These are phyloP conservation scores for Sequoia sempervirens DNA, from an alignment of 75 land plant genomes.

Conservation along the genomic window DNA sequence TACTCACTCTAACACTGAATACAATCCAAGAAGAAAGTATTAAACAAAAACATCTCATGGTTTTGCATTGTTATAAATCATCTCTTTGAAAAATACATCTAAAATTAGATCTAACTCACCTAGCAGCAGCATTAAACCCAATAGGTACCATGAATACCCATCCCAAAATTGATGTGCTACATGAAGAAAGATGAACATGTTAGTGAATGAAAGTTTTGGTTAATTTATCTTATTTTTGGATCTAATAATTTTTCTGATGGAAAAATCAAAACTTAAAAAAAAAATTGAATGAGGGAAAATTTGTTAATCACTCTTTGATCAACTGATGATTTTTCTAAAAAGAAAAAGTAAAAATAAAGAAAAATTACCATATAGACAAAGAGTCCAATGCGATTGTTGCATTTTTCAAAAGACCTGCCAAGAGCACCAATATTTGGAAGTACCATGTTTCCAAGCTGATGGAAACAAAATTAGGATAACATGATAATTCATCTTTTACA, in stretches of 20 bases:
- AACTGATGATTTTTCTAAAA: not conserved
- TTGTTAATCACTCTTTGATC: not conserved
- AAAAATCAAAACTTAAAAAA: too few relatives aligned
- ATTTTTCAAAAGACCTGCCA: constrained; percentile 46
- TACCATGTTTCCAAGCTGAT: constrained; percentile 65
- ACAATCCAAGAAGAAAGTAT: not conserved
- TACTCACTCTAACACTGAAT: constrained; percentile 49
- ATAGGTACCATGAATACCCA: constrained; percentile 67
- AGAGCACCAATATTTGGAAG: constrained; percentile 45
- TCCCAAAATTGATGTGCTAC: constrained; percentile 50
- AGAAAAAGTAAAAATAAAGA: not conserved
- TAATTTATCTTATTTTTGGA: too few relatives aligned
- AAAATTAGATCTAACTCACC: constrained; percentile 22
- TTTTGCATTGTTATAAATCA: not conserved
- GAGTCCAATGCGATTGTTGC: constrained; percentile 47
- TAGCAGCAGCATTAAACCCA: constrained; percentile 75
- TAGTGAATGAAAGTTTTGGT: not conserved
- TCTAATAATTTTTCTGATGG: not conserved
- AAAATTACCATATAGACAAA: constrained; percentile 47
- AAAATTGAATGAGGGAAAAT: too few relatives aligned
- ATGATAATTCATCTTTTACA: too few relatives aligned
- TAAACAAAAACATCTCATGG: not conserved
- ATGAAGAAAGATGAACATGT: not conserved
- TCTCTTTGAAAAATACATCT: not conserved
- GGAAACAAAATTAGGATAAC: not conserved